Conservation (phyloP, 2,329 filamentous ascomycete genomes). For the Colletotrichum destructivum region DNA sequence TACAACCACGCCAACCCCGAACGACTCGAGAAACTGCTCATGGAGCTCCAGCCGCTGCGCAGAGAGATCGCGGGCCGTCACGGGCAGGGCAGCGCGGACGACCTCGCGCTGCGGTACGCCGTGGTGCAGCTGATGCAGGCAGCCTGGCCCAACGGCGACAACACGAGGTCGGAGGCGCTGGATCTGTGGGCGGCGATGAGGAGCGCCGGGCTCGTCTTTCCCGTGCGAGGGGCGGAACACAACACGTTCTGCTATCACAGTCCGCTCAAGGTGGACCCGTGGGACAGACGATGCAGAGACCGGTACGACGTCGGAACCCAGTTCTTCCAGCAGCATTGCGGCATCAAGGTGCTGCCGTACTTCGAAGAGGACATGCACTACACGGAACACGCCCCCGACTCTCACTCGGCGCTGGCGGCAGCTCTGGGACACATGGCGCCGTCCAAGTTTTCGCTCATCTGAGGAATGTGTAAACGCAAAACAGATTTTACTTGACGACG, state of each 20-base stretch:
- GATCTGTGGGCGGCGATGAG: slow-evolving; percentile 57
- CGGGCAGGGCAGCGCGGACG: slow-evolving; percentile 53
- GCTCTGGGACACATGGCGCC: slow-evolving; percentile 38
- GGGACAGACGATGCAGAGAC: slow-evolving; percentile 59
- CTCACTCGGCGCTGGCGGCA: slow-evolving; percentile 38
- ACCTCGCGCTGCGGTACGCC: slow-evolving; percentile 57
- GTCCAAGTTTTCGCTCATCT: slow-evolving; percentile 41
- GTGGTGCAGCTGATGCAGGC: slow-evolving; percentile 58
- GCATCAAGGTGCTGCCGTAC: slow-evolving; percentile 56
- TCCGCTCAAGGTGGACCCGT: slow-evolving; percentile 60
- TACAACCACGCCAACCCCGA: slow-evolving; percentile 56
- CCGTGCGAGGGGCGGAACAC: slow-evolving; percentile 54
- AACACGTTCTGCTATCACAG: slow-evolving; percentile 61
- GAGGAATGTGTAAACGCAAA: background rate
- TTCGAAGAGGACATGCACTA: slow-evolving; percentile 63
- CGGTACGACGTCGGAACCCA: slow-evolving; percentile 56
- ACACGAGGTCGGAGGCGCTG: slow-evolving; percentile 53
- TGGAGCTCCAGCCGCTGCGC: slow-evolving; percentile 55
- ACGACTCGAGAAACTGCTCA: slow-evolving; percentile 54
- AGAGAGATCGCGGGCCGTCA: slow-evolving; percentile 54
- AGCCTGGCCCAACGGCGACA: slow-evolving; percentile 52
- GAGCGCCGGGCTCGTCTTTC: slow-evolving; percentile 53
- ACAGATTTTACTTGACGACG: too few relatives aligned
- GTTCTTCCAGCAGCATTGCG: slow-evolving; percentile 56
- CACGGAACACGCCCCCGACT: slow-evolving; percentile 55